Percentiles rank a stretch among this genome's conserved stretches.
Conservation (phyloP, 352 stramenopile species). For the Achlya hypogyna region DNA sequence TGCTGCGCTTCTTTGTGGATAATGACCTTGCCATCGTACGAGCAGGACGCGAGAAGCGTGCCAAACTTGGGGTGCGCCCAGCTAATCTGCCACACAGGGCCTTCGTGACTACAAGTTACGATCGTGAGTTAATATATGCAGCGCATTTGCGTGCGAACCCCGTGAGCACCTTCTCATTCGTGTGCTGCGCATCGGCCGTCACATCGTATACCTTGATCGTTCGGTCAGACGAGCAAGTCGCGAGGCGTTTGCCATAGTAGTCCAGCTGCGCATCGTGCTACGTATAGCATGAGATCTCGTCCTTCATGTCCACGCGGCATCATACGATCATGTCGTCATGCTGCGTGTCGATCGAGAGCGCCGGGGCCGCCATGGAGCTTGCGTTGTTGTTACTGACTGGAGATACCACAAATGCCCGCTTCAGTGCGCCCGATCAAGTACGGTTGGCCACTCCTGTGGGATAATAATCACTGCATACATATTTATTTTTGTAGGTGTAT, state of each 20-base stretch:
- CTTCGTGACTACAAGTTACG: slow-evolving; percentile 80
- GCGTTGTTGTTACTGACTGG: slow-evolving; percentile 16
- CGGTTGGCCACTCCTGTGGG: not conserved
- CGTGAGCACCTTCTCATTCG: slow-evolving; percentile 75
- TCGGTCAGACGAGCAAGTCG: slow-evolving; percentile 96
- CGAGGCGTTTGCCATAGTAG: slow-evolving; percentile 98
- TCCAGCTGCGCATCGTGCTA: slow-evolving; percentile 98
- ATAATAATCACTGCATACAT: not conserved
- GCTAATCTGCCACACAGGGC: slow-evolving; percentile 96
- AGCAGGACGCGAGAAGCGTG: slow-evolving; percentile 93
- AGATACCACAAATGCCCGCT: slow-evolving; percentile 9
- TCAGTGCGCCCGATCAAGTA: slow-evolving; percentile 3
- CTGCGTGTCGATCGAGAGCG: slow-evolving; percentile 93
- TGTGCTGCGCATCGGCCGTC: slow-evolving; percentile 80
- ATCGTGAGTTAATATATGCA: too few species aligned
- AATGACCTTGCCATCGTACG: slow-evolving; percentile 96
- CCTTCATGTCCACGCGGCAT: not conserved
- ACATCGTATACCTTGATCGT: slow-evolving; percentile 98
- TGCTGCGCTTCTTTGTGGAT: slow-evolving; percentile 93
- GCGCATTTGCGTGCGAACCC: slow-evolving; percentile 43
- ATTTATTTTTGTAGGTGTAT: not conserved
- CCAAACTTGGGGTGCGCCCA: slow-evolving; percentile 99
- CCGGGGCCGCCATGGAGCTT: slow-evolving; percentile 58
- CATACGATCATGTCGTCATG: slow-evolving; percentile 96
- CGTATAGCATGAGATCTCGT: slow-evolving; percentile 12